These are phyloP conservation scores for Lojkania enalia DNA, from an alignment of 2,329 filamentous ascomycete genomes.

Conservation along the genomic window DNA sequence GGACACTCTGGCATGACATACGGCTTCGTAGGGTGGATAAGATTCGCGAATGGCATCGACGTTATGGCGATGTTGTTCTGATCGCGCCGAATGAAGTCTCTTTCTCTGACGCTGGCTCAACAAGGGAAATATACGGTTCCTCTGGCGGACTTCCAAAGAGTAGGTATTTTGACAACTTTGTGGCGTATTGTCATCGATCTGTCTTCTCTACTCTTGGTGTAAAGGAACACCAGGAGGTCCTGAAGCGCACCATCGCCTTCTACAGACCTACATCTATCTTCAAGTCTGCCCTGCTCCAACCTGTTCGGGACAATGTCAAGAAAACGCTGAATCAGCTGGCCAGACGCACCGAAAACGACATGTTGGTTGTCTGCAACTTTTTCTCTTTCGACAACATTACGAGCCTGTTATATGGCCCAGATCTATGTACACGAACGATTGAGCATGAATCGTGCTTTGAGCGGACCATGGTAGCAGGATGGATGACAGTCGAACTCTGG, in stretches of 20 bases:
- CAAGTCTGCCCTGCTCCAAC: slow-evolving; percentile 5
- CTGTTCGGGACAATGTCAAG: slow-evolving; percentile 6
- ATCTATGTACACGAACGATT: slow-evolving; percentile 2
- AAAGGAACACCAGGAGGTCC: slow-evolving; percentile 2
- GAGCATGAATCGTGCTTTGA: slow-evolving; percentile 3
- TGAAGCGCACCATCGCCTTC: slow-evolving; percentile 6
- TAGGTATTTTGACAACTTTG: slow-evolving; percentile 2
- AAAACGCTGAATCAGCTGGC: slow-evolving; percentile 5
- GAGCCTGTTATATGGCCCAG: slow-evolving; percentile 3
- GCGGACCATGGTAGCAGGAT: slow-evolving; percentile 1
- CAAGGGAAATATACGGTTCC: slow-evolving; percentile 2
- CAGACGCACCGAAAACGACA: slow-evolving; percentile 6
- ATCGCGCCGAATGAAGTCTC: neutral
- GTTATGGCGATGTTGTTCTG: neutral
- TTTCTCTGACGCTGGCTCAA: slow-evolving; percentile 1
- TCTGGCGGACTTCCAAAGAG: slow-evolving; percentile 2
- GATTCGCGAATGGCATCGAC: neutral
- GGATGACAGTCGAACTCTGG: slow-evolving; percentile 4
- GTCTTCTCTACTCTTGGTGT: slow-evolving; percentile 5
- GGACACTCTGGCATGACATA: neutral
- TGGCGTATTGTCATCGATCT: slow-evolving; percentile 5
- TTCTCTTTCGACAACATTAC: slow-evolving; percentile 6
- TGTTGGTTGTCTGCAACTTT: slow-evolving; percentile 1
- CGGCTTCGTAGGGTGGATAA: neutral
- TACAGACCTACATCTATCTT: slow-evolving; percentile 4